Evolutionary conservation across 352 stramenopile genomes (phyloP), one percentile per base, ranked within the genome.

Genomic region (Phytophthora fragariae): DNA sequence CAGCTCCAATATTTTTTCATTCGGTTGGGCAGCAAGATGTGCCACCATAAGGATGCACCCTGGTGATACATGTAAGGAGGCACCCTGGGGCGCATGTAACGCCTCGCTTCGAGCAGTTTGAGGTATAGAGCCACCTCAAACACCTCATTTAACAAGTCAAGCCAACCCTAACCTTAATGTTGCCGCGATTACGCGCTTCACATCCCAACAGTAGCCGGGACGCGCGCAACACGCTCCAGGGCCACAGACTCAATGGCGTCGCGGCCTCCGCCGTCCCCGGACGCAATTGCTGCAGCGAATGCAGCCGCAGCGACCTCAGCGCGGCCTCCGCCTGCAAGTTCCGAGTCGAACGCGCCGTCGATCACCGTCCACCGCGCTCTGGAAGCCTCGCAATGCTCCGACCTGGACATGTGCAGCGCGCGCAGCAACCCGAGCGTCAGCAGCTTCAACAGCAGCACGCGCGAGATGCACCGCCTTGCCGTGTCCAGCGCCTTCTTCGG

Each of bases 371-470:
- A 31, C 15, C 49, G 31, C 6, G 27, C 66, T 31, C 61, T 69
- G 35, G 65, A 67, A 21, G 33, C 41, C 27, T 46, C n/a, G 50
- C 66, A 61, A 70, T 58, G 49, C 53, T 66, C 57, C 9, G 73
- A 80, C 5, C 15, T 41, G 19, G 73, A 80, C 17, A 49, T 35
- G 56, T 80, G 77, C 55, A 89, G 79, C 39, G 59, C 80, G 14
- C 67, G 65, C 7, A 88, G 79, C 61, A 89, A 89, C 52, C 64
- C 78, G 17, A 90, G 81, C 62, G 62, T 82, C 56, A 88, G 77
- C 77, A 89, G 79, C 73, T 83, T 81, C 75, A 76, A 83, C 57
- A 89, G 75, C 68, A 79, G 70, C 59, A 71, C 72, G n/a, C 81
- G 83, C 12, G 75, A 81, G 49, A 80, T 73, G 62, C 57, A 79